A percentile compares a stretch with the other conserved stretches of the same genome.
Conservation (phyloP, 2,329 filamentous ascomycete species). For the Fusarium sp. region DNA sequence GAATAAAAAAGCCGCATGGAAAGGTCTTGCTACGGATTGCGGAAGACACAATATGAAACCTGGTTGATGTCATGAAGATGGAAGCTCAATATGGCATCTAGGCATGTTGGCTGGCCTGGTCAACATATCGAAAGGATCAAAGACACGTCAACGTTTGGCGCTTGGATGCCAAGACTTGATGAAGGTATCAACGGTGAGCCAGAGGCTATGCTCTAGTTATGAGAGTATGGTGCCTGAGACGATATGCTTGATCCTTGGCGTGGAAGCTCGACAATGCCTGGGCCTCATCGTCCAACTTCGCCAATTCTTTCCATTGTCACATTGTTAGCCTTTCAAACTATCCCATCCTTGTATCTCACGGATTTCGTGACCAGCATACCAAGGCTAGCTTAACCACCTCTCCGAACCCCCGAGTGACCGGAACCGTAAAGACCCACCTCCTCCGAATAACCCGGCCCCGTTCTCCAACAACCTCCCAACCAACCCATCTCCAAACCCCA, state of each 20-base stretch:
- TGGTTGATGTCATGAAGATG: neutral
- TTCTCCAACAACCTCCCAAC: neutral
- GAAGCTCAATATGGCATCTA: neutral
- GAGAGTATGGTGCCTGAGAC: neutral
- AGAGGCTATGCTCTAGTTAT: neutral
- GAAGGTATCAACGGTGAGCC: neutral
- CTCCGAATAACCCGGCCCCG: neutral
- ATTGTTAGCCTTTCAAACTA: neutral
- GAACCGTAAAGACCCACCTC: constrained; percentile 6
- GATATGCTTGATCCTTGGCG: neutral
- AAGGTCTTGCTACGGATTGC: too few relatives aligned
- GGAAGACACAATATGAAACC: neutral
- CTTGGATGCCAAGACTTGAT: neutral
- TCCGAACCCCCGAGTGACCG: constrained; percentile 4
- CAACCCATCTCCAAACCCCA: neutral
- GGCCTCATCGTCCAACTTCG: neutral
- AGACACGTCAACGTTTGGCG: neutral
- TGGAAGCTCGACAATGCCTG: neutral
- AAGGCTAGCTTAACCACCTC: neutral
- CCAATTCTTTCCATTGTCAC: neutral
- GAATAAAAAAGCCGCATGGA: neutral
- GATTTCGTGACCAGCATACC: neutral
- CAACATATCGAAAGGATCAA: neutral
- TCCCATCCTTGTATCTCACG: neutral
- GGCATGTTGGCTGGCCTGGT: neutral